phyloP scores from a whole-genome alignment of 176 grass and related monocot genomes.

The Aegilops sharonensis region DNA sequence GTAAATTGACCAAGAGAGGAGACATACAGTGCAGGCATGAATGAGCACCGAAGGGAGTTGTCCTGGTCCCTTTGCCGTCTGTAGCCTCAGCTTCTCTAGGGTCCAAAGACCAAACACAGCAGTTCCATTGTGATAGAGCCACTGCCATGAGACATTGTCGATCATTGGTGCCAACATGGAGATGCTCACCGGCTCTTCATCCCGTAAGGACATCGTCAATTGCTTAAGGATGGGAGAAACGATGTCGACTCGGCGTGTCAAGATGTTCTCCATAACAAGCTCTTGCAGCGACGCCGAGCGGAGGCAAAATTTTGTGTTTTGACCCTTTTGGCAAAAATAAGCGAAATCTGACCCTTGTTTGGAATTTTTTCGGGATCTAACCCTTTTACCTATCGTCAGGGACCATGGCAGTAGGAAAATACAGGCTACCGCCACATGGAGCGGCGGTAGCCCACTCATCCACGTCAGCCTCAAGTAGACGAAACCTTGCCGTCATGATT shows the following conservation, averaged over 20 bases:
- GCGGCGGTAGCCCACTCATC: no score
- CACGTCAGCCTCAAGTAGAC: no score
- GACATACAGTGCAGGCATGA: background rate
- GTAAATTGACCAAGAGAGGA: background rate
- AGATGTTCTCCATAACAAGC: background rate
- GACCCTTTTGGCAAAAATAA: no score
- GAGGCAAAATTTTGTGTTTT: background rate
- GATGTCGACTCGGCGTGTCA: background rate
- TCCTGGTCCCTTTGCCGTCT: background rate
- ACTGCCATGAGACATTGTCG: background rate
- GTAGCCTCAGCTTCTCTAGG: background rate
- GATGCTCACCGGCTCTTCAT: background rate
- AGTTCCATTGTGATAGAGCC: background rate
- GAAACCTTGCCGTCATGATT: background rate
- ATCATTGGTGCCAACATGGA: background rate
- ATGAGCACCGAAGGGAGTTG: background rate
- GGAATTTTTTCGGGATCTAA: no score
- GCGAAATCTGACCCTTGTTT: no score
- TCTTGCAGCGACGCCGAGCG: background rate
- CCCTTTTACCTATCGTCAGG: no score
- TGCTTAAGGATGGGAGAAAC: background rate
- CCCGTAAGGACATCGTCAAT: background rate
- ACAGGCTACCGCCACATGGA: no score
- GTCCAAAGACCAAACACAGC: background rate
- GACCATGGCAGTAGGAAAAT: no score